Evolutionary conservation across 2,329 filamentous ascomycete genomes (phyloP).

Genomic region (Fusarium foetens): DNA sequence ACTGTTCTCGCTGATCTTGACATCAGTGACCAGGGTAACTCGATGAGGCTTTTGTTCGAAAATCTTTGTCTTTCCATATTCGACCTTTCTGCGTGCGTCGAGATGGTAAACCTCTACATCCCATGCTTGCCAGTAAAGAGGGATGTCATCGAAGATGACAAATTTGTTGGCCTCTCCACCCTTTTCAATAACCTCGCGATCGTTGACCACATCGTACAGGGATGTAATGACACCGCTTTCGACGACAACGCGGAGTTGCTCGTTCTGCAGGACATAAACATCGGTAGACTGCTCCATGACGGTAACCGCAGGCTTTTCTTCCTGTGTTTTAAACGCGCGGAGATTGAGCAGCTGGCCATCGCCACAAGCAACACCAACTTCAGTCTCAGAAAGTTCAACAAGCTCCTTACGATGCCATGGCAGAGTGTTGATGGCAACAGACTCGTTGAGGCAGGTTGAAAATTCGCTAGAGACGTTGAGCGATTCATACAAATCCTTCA

Average conservation of each 20-base stretch:
- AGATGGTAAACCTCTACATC: constrained; percentile 98
- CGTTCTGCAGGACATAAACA: constrained; percentile 82
- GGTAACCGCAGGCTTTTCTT: constrained; percentile 60
- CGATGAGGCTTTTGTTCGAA: constrained; percentile 77
- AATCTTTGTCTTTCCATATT: constrained; percentile 74
- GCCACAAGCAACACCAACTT: constrained; percentile 66
- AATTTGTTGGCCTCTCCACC: constrained; percentile 86
- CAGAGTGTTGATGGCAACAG: constrained; percentile 82
- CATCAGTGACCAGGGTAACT: constrained; percentile 84
- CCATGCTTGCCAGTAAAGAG: constrained; percentile 97
- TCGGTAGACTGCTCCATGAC: constrained; percentile 64
- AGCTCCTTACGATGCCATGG: constrained; percentile 85
- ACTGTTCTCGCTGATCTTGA: constrained; percentile 86
- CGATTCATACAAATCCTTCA: constrained; percentile 74
- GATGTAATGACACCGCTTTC: constrained; percentile 83
- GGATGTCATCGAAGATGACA: constrained; percentile 97
- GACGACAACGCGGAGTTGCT: constrained; percentile 78
- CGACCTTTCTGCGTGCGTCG: constrained; percentile 82
- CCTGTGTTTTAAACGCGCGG: constrained; percentile 58
- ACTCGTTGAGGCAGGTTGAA: constrained; percentile 55
- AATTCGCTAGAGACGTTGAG: constrained; percentile 68
- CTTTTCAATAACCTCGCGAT: constrained; percentile 80
- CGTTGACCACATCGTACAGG: constrained; percentile 76
- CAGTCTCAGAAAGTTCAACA: constrained; percentile 67
- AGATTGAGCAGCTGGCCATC: constrained; percentile 63